phyloP scores from a whole-genome alignment of 73 alveolate genomes.

The Diophrys appendiculata region DNA sequence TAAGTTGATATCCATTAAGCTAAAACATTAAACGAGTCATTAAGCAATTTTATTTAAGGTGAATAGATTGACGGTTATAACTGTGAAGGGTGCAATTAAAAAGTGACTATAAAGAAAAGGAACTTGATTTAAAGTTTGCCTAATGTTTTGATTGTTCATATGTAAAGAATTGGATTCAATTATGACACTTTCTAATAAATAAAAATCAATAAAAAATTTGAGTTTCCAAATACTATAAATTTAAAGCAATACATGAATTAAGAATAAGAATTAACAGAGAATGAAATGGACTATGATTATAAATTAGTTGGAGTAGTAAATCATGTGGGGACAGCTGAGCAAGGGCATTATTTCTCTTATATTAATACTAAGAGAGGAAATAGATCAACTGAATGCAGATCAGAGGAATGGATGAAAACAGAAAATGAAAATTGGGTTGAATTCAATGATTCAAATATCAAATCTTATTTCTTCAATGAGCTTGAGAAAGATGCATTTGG shows the following conservation, averaged over 20 bases:
- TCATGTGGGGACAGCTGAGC: constrained; percentile 61
- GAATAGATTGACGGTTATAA: constrained; percentile 88
- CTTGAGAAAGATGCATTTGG: constrained; percentile 86
- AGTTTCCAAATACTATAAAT: constrained; percentile 91
- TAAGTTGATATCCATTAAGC: constrained; percentile 47
- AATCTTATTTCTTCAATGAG: constrained; percentile 40
- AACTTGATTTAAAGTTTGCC: constrained; percentile 85
- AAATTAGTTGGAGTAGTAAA: constrained; percentile 57
- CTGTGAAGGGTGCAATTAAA: constrained; percentile 89
- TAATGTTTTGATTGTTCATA: constrained; percentile 90
- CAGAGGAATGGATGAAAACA: constrained; percentile 41
- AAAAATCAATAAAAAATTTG: constrained; percentile 91
- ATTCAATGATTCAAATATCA: constrained; percentile 59
- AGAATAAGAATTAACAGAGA: constrained; percentile 18
- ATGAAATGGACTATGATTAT: constrained; percentile 46
- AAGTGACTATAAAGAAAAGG: constrained; percentile 84
- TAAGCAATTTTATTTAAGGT: constrained; percentile 81
- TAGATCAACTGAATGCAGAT: constrained; percentile 17
- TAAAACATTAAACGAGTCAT: constrained; percentile 77
- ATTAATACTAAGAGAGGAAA: constrained; percentile 37
- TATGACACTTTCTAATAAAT: constrained; percentile 91
- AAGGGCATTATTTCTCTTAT: constrained; percentile 62
- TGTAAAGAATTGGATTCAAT: constrained; percentile 90
- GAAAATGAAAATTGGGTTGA: constrained; percentile 65
- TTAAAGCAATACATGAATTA: constrained; percentile 38